Base-by-base conservation (phyloP, 164 flowering plant species). In the Malania oleifera region DNA sequence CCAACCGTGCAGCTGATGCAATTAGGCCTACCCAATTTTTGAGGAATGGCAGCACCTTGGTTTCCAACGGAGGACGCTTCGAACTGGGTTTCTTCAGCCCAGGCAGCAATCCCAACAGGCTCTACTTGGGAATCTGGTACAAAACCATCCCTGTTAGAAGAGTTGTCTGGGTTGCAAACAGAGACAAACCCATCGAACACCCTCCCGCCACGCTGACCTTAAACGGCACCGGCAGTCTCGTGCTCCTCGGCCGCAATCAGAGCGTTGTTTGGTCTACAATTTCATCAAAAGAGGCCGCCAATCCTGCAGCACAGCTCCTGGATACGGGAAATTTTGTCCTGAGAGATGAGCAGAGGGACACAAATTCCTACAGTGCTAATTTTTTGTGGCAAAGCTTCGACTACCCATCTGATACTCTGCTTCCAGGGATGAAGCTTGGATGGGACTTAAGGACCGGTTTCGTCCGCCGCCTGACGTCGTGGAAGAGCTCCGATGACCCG, bases 381-480 rank as follows among this genome's bases (percentile, higher is more conserved):
- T 61, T 13, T 18, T 2, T 53, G 13, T 65, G 72, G 67, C 65
- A 72, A 39, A 68, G 72, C 34, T 71, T 71, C 39, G 65, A 66
- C 55, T 37, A 62, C 50, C 65, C 70, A 11, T 19, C 51, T 17
- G 65, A 67, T 50, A 71, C 70, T 1, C 28, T 66, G 23, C 9
- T 72, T 17, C 76, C 69, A 9, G 72, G 72, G 0, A 68, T 68
- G 72, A 64, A 57, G 55, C 23, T 68, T 1, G 76, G 76, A 2
- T 3, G 34, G 53, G 31, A 64, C 62, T 54, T 24, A 1, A 38
- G 1, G 11, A 56, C 58, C 3, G 43, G 62, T 12, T 1, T 3
- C 20, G 46, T 55, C 24, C 11, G 41, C 34, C 41, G 22, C 24
- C 47, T 70, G 7, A 12, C 56, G 6, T 68, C 73, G 0, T 65